Base-by-base conservation (phyloP, 257 asterid genomes). In the Gentiana straminea region DNA sequence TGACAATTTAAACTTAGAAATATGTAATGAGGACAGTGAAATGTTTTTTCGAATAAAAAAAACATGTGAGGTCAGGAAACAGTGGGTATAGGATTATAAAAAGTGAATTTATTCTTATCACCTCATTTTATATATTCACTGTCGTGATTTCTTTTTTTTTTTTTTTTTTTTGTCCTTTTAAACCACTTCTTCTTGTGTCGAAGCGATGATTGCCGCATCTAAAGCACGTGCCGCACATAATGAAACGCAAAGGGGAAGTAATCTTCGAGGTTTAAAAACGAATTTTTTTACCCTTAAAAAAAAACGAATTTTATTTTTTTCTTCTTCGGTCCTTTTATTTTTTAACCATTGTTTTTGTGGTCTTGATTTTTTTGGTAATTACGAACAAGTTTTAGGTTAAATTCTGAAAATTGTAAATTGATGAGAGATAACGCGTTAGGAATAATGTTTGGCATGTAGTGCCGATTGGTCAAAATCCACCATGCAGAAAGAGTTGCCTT, bases 221-320 rank as follows among this genome's bases (percentile, higher is more conserved):
- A 63, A 64, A 75, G 86, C 88, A 79, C 68, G 86, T 75, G 87
- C 78, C 90, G 59, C 82, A 61, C 84, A 74, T 73, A 50, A 44
- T n/a, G 47, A 41, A 10, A 41, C 46, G 46, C 61, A 5, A 10
- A 41, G 46, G 9, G 51, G 63, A 72, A 73, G 49, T 47, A 10
- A 70, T 66, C 70, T 36, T 47, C 51, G 52, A 62, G 55, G 63
- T 58, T 57, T 76, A 41, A 41, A 41, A 2, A 10, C 75, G 70
- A 77, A 55, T 53, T 55, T 49, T 47, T 43, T 9, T 15, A 15
- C 41, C 4, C 24, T 58, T 59, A 38, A 24, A 24, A 24, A 24
- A 24, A 24, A 24, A 24, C 24, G 24, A 24, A 24, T 9, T 33
- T 8, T 24, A 10, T 33, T 35, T 41, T 57, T 41, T 38, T 12